Percentiles rank a stretch among this genome's conserved stretches.
Conservation (phyloP, 1,284 basidiomycete genomes). For the Vanrija sp. region DNA sequence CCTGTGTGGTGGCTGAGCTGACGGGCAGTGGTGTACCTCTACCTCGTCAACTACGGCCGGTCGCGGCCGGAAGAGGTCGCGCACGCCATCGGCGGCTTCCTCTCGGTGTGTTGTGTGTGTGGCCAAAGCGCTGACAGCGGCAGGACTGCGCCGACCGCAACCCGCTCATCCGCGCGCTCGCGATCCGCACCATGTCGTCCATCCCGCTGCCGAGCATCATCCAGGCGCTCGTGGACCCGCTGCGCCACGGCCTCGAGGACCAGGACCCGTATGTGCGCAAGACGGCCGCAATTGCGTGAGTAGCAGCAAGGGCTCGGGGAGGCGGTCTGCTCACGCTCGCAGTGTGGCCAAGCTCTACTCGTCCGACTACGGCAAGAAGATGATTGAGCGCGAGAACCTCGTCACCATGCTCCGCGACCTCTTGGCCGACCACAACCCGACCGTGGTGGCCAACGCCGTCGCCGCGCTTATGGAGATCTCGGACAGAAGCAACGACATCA, state of each 20-base stretch:
- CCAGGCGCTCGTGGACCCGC: conserved; percentile 88
- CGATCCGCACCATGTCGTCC: conserved; percentile 97
- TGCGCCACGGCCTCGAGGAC: conserved; percentile 87
- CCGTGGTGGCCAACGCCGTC: conserved; percentile 96
- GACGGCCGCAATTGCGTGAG: conserved; percentile 77
- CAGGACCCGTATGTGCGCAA: conserved; percentile 97
- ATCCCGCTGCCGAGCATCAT: conserved; percentile 95
- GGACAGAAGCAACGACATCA: conserved; percentile 55
- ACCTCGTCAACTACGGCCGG: conserved; percentile 97
- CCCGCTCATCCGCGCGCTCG: conserved; percentile 89
- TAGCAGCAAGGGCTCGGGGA: background rate
- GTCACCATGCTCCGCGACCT: conserved; percentile 68
- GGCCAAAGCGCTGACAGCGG: background rate
- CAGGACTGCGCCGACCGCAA: conserved; percentile 92
- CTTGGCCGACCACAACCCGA: conserved; percentile 88
- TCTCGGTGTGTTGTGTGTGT: conserved; percentile 53
- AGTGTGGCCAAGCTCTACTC: conserved; percentile 91
- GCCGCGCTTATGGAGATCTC: conserved; percentile 88
- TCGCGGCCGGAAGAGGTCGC: conserved; percentile 94
- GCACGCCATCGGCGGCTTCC: conserved; percentile 94
- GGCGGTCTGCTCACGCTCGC: conserved; percentile 3
- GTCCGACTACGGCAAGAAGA: conserved; percentile 71
- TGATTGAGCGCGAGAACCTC: conserved; percentile 91
- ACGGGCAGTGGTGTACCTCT: conserved; percentile 83
- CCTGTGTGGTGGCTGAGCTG: background rate